A percentile compares a stretch with the other conserved stretches of the same genome.
Evolutionary conservation across 768 basidiomycete genomes (phyloP).

Genomic region (Dioszegia crocea): DNA sequence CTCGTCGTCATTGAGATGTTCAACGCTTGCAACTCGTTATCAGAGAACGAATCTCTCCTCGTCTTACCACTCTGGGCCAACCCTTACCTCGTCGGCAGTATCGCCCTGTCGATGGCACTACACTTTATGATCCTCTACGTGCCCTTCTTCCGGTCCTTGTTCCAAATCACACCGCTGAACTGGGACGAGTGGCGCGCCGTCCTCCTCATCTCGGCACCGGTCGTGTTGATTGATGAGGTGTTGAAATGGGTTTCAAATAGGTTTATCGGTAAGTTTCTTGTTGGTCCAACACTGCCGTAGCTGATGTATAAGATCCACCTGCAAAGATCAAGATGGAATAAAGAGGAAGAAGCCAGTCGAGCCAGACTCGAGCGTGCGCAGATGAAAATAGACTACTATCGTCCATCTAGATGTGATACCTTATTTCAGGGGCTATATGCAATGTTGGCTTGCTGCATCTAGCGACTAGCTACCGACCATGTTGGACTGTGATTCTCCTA

Average conservation of each 20-base stretch:
- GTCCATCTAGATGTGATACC: too few relatives aligned
- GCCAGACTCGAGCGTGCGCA: too few relatives aligned
- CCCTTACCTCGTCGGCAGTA: slow-evolving; percentile 81
- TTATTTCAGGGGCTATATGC: too few relatives aligned
- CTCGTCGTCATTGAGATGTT: slow-evolving; percentile 63
- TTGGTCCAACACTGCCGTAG: not conserved
- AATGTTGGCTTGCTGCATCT: too few relatives aligned
- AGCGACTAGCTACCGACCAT: too few relatives aligned
- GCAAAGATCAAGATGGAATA: slow-evolving; percentile 17
- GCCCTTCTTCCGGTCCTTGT: slow-evolving; percentile 86
- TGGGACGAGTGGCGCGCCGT: slow-evolving; percentile 95
- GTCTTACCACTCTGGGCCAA: slow-evolving; percentile 91
- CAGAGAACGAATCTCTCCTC: slow-evolving; percentile 91
- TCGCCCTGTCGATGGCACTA: slow-evolving; percentile 82
- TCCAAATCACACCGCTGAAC: slow-evolving; percentile 90
- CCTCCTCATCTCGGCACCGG: slow-evolving; percentile 77
- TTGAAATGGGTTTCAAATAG: slow-evolving; percentile 62
- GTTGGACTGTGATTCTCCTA: not conserved
- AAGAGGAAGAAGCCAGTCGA: too few relatives aligned
- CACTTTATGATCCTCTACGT: slow-evolving; percentile 96
- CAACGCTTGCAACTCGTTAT: slow-evolving; percentile 70
- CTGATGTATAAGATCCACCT: slow-evolving; percentile 16
- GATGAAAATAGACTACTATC: too few relatives aligned
- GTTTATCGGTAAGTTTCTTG: slow-evolving; percentile 18
- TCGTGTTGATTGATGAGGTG: slow-evolving; percentile 81